Conservation (phyloP, 495 filamentous ascomycete genomes). For the Tetracladium marchalianum region DNA sequence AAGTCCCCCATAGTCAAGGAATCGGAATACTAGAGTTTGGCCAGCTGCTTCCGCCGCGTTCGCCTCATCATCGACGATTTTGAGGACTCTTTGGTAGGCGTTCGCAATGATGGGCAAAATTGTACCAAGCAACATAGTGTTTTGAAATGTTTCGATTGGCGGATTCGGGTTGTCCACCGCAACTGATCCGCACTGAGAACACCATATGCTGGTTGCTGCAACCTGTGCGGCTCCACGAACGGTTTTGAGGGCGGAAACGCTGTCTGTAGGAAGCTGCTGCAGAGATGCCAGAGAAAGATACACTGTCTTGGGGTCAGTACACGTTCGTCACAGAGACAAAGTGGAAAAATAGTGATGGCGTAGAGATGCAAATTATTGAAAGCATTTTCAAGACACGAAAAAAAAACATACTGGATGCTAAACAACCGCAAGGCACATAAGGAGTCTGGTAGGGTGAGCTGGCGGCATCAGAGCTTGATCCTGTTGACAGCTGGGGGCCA, state of each 20-base stretch:
- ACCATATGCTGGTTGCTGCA: slow-evolving; percentile 49
- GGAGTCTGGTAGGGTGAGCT: slow-evolving; percentile 4
- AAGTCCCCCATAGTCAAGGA: slow-evolving; percentile 35
- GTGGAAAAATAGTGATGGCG: no score
- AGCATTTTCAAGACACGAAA: slow-evolving; percentile 3
- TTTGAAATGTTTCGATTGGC: slow-evolving; percentile 42
- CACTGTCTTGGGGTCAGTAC: slow-evolving; percentile 16
- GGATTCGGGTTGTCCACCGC: slow-evolving; percentile 20
- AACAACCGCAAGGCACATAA: slow-evolving; percentile 8
- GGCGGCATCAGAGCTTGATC: slow-evolving; percentile 18
- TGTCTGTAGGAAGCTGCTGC: slow-evolving; percentile 30
- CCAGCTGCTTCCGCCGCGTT: slow-evolving; percentile 25
- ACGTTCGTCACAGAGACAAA: no score
- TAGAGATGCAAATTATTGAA: slow-evolving; percentile 8
- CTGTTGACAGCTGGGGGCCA: slow-evolving; percentile 16
- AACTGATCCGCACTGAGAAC: slow-evolving; percentile 41
- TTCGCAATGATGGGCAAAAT: slow-evolving; percentile 53
- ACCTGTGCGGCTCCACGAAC: slow-evolving; percentile 46
- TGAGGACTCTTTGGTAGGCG: slow-evolving; percentile 39
- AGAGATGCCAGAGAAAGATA: slow-evolving; percentile 36
- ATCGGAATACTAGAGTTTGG: slow-evolving; percentile 31
- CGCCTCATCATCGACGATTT: slow-evolving; percentile 33
- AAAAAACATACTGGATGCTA: slow-evolving; percentile 6
- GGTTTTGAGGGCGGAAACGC: slow-evolving; percentile 37
- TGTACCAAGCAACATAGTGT: slow-evolving; percentile 56